Evolutionary conservation across 2,329 filamentous ascomycete species (phyloP), one percentile per base, ranked within the genome.

Genomic region (Pezicula radicicola): DNA sequence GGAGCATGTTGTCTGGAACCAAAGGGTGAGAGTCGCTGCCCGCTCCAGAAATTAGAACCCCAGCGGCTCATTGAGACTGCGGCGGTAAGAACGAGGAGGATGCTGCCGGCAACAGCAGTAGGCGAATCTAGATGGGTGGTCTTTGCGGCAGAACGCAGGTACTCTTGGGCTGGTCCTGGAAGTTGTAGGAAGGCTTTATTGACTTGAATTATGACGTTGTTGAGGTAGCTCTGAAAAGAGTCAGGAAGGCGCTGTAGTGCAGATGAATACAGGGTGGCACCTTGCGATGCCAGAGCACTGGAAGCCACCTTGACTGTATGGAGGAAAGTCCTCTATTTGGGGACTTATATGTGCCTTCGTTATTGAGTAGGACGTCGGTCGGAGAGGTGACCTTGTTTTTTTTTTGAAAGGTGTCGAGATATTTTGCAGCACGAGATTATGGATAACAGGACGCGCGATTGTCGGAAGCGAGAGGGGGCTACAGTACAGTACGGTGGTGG

Each of bases 261-360:
- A 83, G 70, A 65, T 66, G 69, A 16, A 45, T 59, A 72, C 67
- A 73, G 64, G 53, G 69, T 66, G 72, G 79, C 82, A 83, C 81
- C 81, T 70, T 78, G 75, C 66, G 81, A 82, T 79, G 80, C 81
- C 79, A 77, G 74, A 66, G 58, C 54, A 55, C 51, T 59, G 61
- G 62, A 64, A 66, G 63, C 65, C 65, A 68, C 64, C 57, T 67
- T 68, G 62, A 45, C 57, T 63, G 60, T 60, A 55, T 52, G 60
- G 35, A 45, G 44, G 52, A 39, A 46, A 55, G 55, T 44, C 53
- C 57, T 54, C 28, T 43, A 28, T 18, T 30, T 33, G 50, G 58
- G 25, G 54, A 54, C 54, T 53, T 50, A 41, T 42, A 25, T 49
- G 33, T 53, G 53, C 50, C 48, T 55, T 51, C 40, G 51, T 51